Percentiles rank a stretch among this genome's conserved stretches.
These are phyloP conservation scores for Sutorius eximius DNA, from an alignment of 1,284 basidiomycete species.

Conservation along the genomic window DNA sequence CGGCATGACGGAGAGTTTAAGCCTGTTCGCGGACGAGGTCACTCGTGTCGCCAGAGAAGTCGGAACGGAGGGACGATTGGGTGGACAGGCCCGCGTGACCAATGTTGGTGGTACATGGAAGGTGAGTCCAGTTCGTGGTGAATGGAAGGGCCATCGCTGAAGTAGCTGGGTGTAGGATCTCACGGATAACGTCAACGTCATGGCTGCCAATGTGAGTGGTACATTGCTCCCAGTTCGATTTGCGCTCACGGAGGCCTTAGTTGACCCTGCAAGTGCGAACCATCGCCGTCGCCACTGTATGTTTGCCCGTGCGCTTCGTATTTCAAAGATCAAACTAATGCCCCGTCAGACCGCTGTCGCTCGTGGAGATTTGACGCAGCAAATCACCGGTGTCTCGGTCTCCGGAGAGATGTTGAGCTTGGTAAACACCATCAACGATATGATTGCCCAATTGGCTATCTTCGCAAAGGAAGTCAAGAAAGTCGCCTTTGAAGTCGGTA, in stretches of 20 bases:
- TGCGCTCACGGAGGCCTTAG: slow-evolving; percentile 37
- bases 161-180: slow-evolving; percentile 53
- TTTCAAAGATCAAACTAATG: slow-evolving; percentile 6
- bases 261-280: slow-evolving; percentile 94
- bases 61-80: slow-evolving; percentile 87
- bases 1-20: slow-evolving; percentile 87
- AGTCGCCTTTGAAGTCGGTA: slow-evolving; percentile 93
- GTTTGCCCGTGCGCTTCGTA: not conserved
- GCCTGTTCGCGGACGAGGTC: slow-evolving; percentile 86
- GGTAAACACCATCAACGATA: slow-evolving; percentile 93
- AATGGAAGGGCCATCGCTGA: not conserved
- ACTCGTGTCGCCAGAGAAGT: slow-evolving; percentile 88
- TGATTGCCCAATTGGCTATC: slow-evolving; percentile 95
- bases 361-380: slow-evolving; percentile 89
- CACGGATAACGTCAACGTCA: slow-evolving; percentile 92
- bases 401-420: slow-evolving; percentile 95
- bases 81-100: slow-evolving; percentile 84
- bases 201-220: slow-evolving; percentile 73
- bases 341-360: slow-evolving; percentile 81
- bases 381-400: slow-evolving; percentile 90
- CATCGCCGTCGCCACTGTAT: slow-evolving; percentile 86
- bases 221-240: not conserved
- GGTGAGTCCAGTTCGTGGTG: slow-evolving; percentile 43
- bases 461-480: slow-evolving; percentile 95
- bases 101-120: slow-evolving; percentile 98